Evolutionary conservation across 1,139 yeast species (phyloP), one percentile per base, ranked within the genome.

Genomic region (Pichia cactophila): DNA sequence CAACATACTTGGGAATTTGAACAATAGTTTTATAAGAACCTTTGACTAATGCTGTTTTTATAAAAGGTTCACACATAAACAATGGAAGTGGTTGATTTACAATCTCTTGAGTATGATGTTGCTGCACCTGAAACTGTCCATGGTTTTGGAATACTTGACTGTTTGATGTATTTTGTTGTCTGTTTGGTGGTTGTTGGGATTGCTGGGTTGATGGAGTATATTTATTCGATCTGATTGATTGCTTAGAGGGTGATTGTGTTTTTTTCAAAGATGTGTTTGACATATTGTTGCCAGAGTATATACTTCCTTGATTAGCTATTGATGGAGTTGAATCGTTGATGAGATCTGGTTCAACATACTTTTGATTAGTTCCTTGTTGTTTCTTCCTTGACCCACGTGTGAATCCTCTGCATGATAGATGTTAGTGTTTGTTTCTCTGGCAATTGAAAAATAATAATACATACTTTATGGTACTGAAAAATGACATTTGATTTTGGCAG

Each of bases 21-120:
- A 92, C 97, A 56, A 92, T 92, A 1, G 98, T 90, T 61, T 86
- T 89, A 71, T 89, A 94, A 1, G 96, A 86, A n/a, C 99, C 99
- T 62, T 92, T 92, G 35, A 94, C 98, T 43, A 92, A 72, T 0
- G 97, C 95, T 0, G 97, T 87, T 54, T 90, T 83, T 6, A 90
- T 94, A 67, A 86, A 94, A 14, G 97, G 97, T 58, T 90, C 96
- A 63, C 95, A 84, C 60, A 92, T 66, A 63, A 89, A 92, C 45
- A 85, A 72, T 11, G 90, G 95, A 48, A 69, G 60, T 37, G 68
- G 60, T 42, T 68, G 56, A 54, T 66, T 53, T 41, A 43, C 42
- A 5, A 37, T 23, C 8, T 42, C 45, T 12, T 44, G 46, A 11
- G 28, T 16, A 23, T 33, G 37, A 17, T 49, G 47, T 33, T 48